Base-by-base conservation (phyloP, 805 yeast species). In the Ogataea nakhonphanomensis region DNA sequence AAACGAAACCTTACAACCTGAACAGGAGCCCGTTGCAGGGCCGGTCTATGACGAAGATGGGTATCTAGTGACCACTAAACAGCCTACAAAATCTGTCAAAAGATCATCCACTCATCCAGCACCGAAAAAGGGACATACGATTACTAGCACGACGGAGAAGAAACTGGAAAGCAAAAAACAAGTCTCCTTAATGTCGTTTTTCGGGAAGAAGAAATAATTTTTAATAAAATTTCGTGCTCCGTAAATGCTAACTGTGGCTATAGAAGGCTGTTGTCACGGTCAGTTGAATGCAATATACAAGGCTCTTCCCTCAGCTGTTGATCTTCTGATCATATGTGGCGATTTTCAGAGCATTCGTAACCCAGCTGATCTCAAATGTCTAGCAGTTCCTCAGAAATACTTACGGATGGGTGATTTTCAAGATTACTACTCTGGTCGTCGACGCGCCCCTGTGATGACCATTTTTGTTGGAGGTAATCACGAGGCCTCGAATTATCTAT, bases 401-500 rank as follows among this genome's bases (percentile, higher is more conserved):
- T 71, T 74, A 32, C 60, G 59, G 30, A 55, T 88, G 51, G 96
- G 96, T 2, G 96, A 91, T 52, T 93, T 91, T 59, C 78, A 74
- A 31, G 65, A 73, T 17, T 91, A 89, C 58, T 86, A 85, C 54
- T 57, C 55, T 1, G 87, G 91, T 1, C 48, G 53, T 13, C 66
- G 63, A 33, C 59, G 38, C 22, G 95, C 96, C 0, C 96, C 96
- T 0, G 70, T 83, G 1, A 61, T 79, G 24, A 91, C 98, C 0
- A 50, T 93, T 0, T 84, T 91, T 50, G 78, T 93, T 30, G 98
- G 99, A 3, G 99, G 99, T 0, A 93, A 93, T 62, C 99, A 93
- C 56, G 99, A 93, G 57, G 80, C 93, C 4, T 85, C 95, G 43
- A 78, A 81, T 44, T 86, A 84, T 57, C 57, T 93, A 46, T 67